Conservation (phyloP, 106 monocot genomes). For the Dioscorea dumetorum region DNA sequence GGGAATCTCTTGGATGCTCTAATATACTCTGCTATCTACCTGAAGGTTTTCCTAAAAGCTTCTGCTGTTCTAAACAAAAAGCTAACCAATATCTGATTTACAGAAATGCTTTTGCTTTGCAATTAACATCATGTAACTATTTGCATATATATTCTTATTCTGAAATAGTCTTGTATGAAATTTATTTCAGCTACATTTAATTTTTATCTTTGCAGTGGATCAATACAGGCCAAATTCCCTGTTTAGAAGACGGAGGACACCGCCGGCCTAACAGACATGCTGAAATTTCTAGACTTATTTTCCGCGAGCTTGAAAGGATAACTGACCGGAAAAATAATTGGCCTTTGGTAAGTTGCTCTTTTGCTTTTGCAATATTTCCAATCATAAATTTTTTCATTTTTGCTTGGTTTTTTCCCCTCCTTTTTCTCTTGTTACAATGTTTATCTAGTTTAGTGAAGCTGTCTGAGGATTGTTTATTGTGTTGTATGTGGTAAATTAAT, state of each 20-base stretch:
- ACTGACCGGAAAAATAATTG: slow-evolving; percentile 43
- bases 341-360: slow-evolving; percentile 32
- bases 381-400: background rate
- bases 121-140: background rate
- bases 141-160: background rate
- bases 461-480: too few species aligned
- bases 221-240: slow-evolving; percentile 92
- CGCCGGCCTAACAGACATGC: slow-evolving; percentile 91
- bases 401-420: background rate
- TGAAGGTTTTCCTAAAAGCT: slow-evolving; percentile 46
- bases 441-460: background rate
- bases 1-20: slow-evolving; percentile 55
- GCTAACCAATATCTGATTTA: too few species aligned
- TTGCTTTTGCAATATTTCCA: background rate
- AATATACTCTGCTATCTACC: slow-evolving; percentile 66
- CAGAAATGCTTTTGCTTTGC: background rate
- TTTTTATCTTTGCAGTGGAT: slow-evolving; percentile 59
- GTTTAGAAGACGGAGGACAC: slow-evolving; percentile 96
- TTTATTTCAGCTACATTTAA: background rate
- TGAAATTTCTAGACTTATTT: slow-evolving; percentile 81
- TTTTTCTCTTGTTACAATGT: background rate
- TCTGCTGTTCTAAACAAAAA: background rate
- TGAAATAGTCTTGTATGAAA: background rate
- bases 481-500: too few species aligned
- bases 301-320: slow-evolving; percentile 78